Base-by-base conservation (phyloP, 306 rosid genomes). In the Prunus kanzakura region DNA sequence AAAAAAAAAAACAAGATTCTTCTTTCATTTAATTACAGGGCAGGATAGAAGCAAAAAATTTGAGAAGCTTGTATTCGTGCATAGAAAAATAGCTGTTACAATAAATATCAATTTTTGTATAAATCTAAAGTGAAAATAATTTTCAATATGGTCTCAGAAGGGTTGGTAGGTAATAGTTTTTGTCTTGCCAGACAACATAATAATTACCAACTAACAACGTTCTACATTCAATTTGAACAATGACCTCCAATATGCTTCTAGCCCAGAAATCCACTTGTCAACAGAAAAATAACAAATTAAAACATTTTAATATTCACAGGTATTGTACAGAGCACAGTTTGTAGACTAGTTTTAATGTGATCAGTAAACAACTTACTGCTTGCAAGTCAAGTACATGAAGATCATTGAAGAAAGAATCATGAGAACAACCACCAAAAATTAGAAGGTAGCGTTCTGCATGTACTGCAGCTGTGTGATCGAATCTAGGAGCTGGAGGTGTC, bases 391-490 rank as follows among this genome's bases (percentile, higher is more conserved):
- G 88, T 45, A 96, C 83, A 79, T 91, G 96, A 75, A 92, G 90
- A 87, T 96, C 96, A 63, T 84, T 89, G 91, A 89, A 96, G 87
- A 96, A 92, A 80, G 77, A 82, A 69, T 97, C 85, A 84, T 92
- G 97, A 76, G 98, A 96, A 77, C 99, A 96, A 78, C 99, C 98
- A 27, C 99, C 99, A 76, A 92, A 96, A 77, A 96, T 75, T 66
- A 91, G 82, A 84, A 96, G 96, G 86, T 96, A 96, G 35, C 79
- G 91, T 11, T 88, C 91, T 22, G 87, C 89, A 27, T 89, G 93
- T 79, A 92, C 73, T 64, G 97, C 83, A 68, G 97, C 93, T 77
- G 90, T 80, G 79, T 96, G 99, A 85, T 96, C 99, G 8, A 86
- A 96, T 84, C 98, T 91, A 54, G 99, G 97, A 84, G 89, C 81